Base-by-base conservation (phyloP, 1,284 basidiomycete species). In the Waitea zeae region DNA sequence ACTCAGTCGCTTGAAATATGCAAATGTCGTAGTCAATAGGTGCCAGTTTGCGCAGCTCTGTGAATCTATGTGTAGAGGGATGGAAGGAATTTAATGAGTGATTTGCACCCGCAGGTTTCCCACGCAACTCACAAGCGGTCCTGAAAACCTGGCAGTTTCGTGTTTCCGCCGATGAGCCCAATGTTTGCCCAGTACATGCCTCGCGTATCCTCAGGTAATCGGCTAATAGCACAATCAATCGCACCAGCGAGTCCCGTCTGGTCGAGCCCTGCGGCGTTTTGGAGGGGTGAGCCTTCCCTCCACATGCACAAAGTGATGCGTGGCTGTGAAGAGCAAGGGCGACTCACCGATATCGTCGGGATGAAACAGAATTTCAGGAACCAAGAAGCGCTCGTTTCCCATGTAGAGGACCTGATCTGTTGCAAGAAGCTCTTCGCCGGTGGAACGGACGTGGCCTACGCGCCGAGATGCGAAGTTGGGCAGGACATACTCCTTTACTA, bases 161-260 rank as follows among this genome's bases (percentile, higher is more conserved):
- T 71, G 48, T 72, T 77, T 5, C 90, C 92, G 34, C 92, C 92
- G 42, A 89, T 70, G 39, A 95, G 57, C 4, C 84, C 79, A 41
- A 97, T 88, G 51, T 96, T 88, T 26, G 73, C 72, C 89, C 89
- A 96, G 54, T 89, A 89, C 73, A 95, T 72, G 17, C 84, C 88
- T 44, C 76, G 83, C 22, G 90, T 46, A 45, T 88, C 83, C 33
- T 67, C 59, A 0, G 82, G 82, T 40, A 90, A 66, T 20, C 65
- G 55, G 1, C 65, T 60, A 48, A 96, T 88, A 37, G 79, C 76
- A 38, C 68, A 49, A 22, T 79, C 77, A 37, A 95, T 70, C 4
- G 79, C 74, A 37, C 68, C 67, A 17, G 86, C 63, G 12, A 96
- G 56, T 1, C 89, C 87, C 13, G 67, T 63, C 49, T 95, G 89